A percentile compares a stretch with the other conserved stretches of the same genome.
Conservation (phyloP, 805 yeast species). For the Saturnispora zaruensis region DNA sequence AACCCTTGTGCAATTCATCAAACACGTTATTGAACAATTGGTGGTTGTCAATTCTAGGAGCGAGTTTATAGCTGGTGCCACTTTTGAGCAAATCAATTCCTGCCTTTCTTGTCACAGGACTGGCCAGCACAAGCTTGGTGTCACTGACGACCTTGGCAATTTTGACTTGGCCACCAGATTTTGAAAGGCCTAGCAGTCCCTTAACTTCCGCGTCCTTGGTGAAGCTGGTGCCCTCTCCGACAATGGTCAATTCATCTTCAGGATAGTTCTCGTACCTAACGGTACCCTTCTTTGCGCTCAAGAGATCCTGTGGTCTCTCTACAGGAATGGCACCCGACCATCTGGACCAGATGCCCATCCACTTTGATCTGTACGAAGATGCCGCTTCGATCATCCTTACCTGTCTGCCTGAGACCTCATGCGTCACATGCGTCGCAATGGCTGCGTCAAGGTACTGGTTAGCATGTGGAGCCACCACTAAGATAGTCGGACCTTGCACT, state of each 20-base stretch:
- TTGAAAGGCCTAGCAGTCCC: slow-evolving; percentile 73
- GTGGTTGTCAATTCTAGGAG: slow-evolving; percentile 77
- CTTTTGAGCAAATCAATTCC: slow-evolving; percentile 38
- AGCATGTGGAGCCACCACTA: slow-evolving; percentile 98
- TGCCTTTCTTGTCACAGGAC: slow-evolving; percentile 53
- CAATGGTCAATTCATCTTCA: slow-evolving; percentile 45
- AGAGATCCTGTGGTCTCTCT: slow-evolving; percentile 79
- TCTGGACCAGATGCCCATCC: slow-evolving; percentile 69
- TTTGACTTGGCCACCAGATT: slow-evolving; percentile 65
- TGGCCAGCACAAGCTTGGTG: slow-evolving; percentile 54
- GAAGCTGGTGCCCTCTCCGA: slow-evolving; percentile 63
- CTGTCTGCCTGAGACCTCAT: slow-evolving; percentile 55
- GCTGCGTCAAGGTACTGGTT: slow-evolving; percentile 70
- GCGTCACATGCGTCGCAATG: slow-evolving; percentile 65
- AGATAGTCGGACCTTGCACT: slow-evolving; percentile 71
- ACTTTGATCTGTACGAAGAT: slow-evolving; percentile 52
- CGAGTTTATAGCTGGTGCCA: slow-evolving; percentile 57
- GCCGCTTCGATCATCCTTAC: slow-evolving; percentile 82
- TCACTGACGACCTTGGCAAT: slow-evolving; percentile 63
- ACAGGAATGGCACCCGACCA: slow-evolving; percentile 84
- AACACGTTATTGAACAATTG: slow-evolving; percentile 75
- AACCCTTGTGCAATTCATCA: slow-evolving; percentile 59
- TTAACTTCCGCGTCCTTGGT: slow-evolving; percentile 50
- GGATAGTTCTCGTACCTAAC: slow-evolving; percentile 37
- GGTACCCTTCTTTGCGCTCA: slow-evolving; percentile 56